phyloP scores from a whole-genome alignment of 2,329 filamentous ascomycete species.

The Colletotrichum limetticola region DNA sequence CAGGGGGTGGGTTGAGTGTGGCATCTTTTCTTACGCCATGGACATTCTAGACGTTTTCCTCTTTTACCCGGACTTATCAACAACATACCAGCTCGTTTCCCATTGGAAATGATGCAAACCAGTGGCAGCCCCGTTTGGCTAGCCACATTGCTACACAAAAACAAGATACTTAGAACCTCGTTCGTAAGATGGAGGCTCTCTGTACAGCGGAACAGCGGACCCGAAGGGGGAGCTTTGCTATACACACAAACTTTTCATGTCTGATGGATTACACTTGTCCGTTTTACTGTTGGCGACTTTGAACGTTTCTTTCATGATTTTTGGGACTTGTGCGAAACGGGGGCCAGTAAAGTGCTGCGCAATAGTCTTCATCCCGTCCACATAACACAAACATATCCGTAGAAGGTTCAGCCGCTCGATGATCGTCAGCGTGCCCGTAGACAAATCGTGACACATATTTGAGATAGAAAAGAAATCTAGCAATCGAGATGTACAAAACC shows the following conservation, averaged over 20 bases:
- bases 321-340: neutral
- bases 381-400: conserved; percentile 20
- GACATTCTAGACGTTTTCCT: conserved; percentile 30
- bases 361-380: conserved; percentile 15
- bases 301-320: neutral
- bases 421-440: conserved; percentile 27
- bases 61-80: conserved; percentile 9
- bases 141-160: conserved; percentile 24
- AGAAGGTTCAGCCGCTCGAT: conserved; percentile 18
- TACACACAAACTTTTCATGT: conserved; percentile 25
- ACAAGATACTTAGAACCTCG: conserved; percentile 13
- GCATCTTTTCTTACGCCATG: conserved; percentile 24
- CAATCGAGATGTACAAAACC: conserved; percentile 24
- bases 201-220: conserved; percentile 19
- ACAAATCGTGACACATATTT: conserved; percentile 10
- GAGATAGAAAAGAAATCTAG: conserved; percentile 30
- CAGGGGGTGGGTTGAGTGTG: conserved; percentile 26
- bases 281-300: conserved; percentile 11
- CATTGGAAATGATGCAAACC: conserved; percentile 7
- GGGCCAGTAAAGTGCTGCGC: conserved; percentile 1
- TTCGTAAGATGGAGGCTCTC: conserved; percentile 26
- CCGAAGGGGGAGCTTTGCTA: conserved; percentile 28
- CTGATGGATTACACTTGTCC: conserved; percentile 20
- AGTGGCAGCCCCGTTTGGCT: conserved; percentile 12
- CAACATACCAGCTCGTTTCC: conserved; percentile 27